Evolutionary conservation across 306 rosid species (phyloP), one percentile per base, ranked within the genome.

Genomic region (Sechiopsis laciniata): DNA sequence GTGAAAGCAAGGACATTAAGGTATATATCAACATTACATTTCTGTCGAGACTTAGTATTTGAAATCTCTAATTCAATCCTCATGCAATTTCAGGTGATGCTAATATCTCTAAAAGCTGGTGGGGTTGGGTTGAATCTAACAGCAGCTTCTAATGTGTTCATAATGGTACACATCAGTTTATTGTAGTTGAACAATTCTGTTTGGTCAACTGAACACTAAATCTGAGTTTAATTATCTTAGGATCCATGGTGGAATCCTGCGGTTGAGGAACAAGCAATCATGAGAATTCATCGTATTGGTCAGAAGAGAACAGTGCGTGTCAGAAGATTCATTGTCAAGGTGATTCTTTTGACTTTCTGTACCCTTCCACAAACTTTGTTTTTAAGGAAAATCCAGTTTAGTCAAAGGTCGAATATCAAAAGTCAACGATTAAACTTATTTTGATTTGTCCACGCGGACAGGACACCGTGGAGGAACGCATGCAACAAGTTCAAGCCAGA

Each of bases 231-330:
- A 51, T 35, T 8, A 22, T 52, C 11, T 9, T 57, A 90, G 97
- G 97, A 92, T 80, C 97, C 97, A 65, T 88, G 95, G 96, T 92
- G 96, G 97, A 92, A 92, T 87, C 97, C 97, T 40, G 96, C 97
- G 10, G 95, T 92, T 24, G 95, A 92, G 82, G 97, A 90, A 81
- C 96, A 92, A 76, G 97, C 96, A 75, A 90, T 85, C 29, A 92
- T 92, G 97, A 78, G 97, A 74, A 92, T 88, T 69, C 96, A 91
- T 83, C 90, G 96, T 15, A 88, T 89, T 71, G 97, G 95, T 59
- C 97, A 91, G 80, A 78, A 85, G 64, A 75, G 84, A 55, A 86
- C 62, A 17, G 85, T 81, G 29, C 50, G 20, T 20, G 80, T 83
- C 8, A 75, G 84, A 79, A 81, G 86, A 81, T 87, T 87, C 78